A percentile compares a stretch with the other conserved stretches of the same genome.
Conservation (phyloP, 345 rosid genomes). For the Heritiera littoralis region DNA sequence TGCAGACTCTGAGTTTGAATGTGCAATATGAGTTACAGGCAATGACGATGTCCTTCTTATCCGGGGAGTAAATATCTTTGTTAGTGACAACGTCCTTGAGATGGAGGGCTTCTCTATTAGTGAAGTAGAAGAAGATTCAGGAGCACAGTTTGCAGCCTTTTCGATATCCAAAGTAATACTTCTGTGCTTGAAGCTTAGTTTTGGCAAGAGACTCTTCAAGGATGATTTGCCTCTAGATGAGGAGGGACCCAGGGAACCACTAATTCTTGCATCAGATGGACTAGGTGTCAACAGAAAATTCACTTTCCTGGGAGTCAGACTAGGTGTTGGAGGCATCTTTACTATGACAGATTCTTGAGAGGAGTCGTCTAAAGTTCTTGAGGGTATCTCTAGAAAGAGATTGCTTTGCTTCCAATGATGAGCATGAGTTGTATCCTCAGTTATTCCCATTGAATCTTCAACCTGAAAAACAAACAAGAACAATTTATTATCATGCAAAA, state of each 20-base stretch:
- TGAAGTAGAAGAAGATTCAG: constrained; percentile 38
- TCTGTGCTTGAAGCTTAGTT: constrained; percentile 61
- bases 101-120: constrained; percentile 64
- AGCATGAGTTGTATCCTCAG: constrained; percentile 45
- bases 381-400: constrained; percentile 80
- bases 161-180: constrained; percentile 53
- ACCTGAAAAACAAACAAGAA: constrained; percentile 39
- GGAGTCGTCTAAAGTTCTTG: constrained; percentile 49
- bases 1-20: constrained; percentile 48
- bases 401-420: constrained; percentile 63
- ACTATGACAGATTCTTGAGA: constrained; percentile 49
- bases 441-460: constrained; percentile 45
- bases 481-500: constrained; percentile 11
- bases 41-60: constrained; percentile 81
- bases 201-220: constrained; percentile 60
- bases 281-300: constrained; percentile 66
- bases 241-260: constrained; percentile 52
- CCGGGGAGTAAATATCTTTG: constrained; percentile 81
- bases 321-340: constrained; percentile 75
- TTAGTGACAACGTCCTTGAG: constrained; percentile 73
- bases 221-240: constrained; percentile 60
- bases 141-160: constrained; percentile 43
- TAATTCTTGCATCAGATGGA: constrained; percentile 44
- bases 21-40: constrained; percentile 55
- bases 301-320: constrained; percentile 81